Conservation (phyloP, 257 asterid genomes). For the Ajuga chamaepitys region DNA sequence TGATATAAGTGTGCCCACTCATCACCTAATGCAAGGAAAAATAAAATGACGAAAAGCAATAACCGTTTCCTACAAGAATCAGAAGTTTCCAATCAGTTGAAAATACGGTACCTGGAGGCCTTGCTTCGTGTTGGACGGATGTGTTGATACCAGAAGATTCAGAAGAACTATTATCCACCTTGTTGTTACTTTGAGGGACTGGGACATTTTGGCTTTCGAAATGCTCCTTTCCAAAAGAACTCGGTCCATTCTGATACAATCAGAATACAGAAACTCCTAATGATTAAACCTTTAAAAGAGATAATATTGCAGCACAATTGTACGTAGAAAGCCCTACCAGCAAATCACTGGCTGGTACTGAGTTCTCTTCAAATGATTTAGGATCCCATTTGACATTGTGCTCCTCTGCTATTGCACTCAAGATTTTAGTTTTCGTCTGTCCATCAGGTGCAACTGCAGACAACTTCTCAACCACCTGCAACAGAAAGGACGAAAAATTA, state of each 20-base stretch:
- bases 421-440: constrained; percentile 49
- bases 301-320: not conserved
- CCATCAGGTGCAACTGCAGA: constrained; percentile 77
- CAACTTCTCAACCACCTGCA: constrained; percentile 76
- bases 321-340: constrained; percentile 37
- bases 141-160: constrained; percentile 22
- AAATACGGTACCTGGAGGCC: constrained; percentile 37
- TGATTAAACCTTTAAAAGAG: not conserved
- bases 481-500: constrained; percentile 3
- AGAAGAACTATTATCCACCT: constrained; percentile 17
- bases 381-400: constrained; percentile 71
- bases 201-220: constrained; percentile 23
- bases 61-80: not conserved
- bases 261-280: not conserved
- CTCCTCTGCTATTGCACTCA: constrained; percentile 71
- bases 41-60: not conserved
- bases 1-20: constrained; percentile 29
- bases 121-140: constrained; percentile 24
- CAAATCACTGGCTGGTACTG: constrained; percentile 38
- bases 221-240: constrained; percentile 28
- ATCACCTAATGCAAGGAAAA: constrained; percentile 16
- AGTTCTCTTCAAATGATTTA: constrained; percentile 36
- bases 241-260: constrained; percentile 55
- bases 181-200: constrained; percentile 24
- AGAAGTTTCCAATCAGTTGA: not conserved